Conservation (phyloP, 495 filamentous ascomycete genomes). For the Hypoxylon crocopeplum region DNA sequence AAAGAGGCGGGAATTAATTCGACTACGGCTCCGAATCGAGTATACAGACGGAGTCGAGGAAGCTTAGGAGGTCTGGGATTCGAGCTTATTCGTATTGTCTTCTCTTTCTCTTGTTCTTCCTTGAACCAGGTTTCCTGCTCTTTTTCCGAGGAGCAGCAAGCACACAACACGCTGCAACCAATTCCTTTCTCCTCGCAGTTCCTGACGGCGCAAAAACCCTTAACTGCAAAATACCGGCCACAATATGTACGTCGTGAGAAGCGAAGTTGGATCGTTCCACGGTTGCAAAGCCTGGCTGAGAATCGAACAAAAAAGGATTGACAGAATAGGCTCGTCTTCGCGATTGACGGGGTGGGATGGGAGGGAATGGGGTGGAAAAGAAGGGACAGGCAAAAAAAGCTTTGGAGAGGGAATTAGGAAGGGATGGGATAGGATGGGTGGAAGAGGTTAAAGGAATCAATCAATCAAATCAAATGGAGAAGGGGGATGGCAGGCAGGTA, state of each 20-base stretch:
- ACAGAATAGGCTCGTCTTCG: slow-evolving; percentile 44
- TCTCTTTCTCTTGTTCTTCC: slow-evolving; percentile 5
- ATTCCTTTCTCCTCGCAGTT: slow-evolving; percentile 33
- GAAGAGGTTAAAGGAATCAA: slow-evolving; percentile 42
- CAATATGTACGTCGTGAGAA: slow-evolving; percentile 38
- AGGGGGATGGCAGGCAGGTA: slow-evolving; percentile 28
- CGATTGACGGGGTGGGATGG: slow-evolving; percentile 26
- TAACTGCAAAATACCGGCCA: slow-evolving; percentile 27
- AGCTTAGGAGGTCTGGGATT: background rate
- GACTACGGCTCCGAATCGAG: slow-evolving; percentile 22
- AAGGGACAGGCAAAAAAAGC: slow-evolving; percentile 16
- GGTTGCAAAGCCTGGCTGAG: slow-evolving; percentile 38
- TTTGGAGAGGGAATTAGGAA: slow-evolving; percentile 35
- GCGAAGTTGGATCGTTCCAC: slow-evolving; percentile 42
- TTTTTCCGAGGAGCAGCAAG: slow-evolving; percentile 14
- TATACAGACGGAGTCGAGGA: slow-evolving; percentile 4
- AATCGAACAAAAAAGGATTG: slow-evolving; percentile 40
- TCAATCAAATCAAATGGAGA: slow-evolving; percentile 32
- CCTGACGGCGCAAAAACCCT: slow-evolving; percentile 32
- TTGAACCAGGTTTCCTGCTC: slow-evolving; percentile 4
- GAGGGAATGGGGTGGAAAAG: slow-evolving; percentile 25
- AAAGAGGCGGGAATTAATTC: slow-evolving; percentile 18
- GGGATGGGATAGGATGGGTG: slow-evolving; percentile 43
- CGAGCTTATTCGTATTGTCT: slow-evolving; percentile 7
- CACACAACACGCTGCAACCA: background rate